Conservation (phyloP, 371 early-diverging fungal genomes). For the Mortierella polycephala region DNA sequence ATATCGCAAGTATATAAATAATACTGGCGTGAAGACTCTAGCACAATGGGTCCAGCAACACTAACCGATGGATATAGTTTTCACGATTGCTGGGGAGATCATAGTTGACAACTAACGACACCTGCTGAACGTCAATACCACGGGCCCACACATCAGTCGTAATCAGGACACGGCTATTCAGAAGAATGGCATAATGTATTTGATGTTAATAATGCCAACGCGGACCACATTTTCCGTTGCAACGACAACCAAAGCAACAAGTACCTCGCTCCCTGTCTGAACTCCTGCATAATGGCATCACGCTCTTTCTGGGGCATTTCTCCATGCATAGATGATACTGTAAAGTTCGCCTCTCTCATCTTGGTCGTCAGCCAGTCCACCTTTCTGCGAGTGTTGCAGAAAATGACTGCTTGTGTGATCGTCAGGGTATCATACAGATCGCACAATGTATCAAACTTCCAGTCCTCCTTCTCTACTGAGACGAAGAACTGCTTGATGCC, state of each 20-base stretch:
- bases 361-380: constrained; percentile 98
- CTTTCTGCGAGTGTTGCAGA: constrained; percentile 99
- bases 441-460: constrained; percentile 96
- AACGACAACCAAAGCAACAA: background rate
- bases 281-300: constrained; percentile 92
- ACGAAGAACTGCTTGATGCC: constrained; percentile 99
- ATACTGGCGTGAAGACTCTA: constrained; percentile 2
- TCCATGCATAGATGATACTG: constrained; percentile 99
- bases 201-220: no score
- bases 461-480: constrained; percentile 95
- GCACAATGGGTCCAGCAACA: constrained; percentile 17
- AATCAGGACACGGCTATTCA: constrained; percentile 87
- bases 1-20: background rate
- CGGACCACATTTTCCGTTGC: no score
- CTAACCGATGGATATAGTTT: constrained; percentile 90
- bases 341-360: constrained; percentile 93
- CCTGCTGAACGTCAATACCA: constrained; percentile 98
- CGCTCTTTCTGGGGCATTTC: constrained; percentile 97
- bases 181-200: background rate
- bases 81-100: constrained; percentile 96
- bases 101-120: constrained; percentile 96
- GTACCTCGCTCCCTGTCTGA: constrained; percentile 84
- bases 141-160: constrained; percentile 97
- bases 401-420: constrained; percentile 99
- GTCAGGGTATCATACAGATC: constrained; percentile 97